phyloP scores from a whole-genome alignment of 352 stramenopile genomes.

The Phytophthora colocasiae region DNA sequence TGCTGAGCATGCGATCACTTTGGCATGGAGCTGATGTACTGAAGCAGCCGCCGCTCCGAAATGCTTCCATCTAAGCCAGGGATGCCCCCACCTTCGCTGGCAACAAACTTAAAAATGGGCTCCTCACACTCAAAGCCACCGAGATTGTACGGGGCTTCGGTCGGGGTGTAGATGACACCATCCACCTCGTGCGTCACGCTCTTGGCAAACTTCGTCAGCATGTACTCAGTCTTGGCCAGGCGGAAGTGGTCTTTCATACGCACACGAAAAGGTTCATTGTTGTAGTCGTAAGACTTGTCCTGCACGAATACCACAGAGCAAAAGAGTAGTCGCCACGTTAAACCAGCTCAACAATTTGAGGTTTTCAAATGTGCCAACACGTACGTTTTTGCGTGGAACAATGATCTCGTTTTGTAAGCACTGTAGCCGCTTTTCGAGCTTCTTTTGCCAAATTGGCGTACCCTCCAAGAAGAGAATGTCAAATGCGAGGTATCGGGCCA shows the following conservation, averaged over 20 bases:
- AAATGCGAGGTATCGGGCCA: conserved; percentile 81
- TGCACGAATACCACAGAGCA: conserved; percentile 20
- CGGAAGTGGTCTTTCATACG: conserved; percentile 92
- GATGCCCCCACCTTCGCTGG: conserved; percentile 83
- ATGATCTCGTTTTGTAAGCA: conserved; percentile 92
- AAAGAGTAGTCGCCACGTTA: conserved; percentile 4
- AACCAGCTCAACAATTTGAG: background rate
- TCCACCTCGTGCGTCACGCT: conserved; percentile 89
- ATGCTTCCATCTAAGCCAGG: conserved; percentile 86
- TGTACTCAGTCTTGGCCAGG: conserved; percentile 85
- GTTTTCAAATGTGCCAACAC: conserved; percentile 11
- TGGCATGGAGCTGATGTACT: conserved; percentile 83
- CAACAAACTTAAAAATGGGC: conserved; percentile 91
- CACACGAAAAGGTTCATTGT: conserved; percentile 85
- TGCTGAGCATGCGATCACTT: conserved; percentile 42
- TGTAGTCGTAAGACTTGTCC: conserved; percentile 82
- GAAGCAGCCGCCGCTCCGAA: conserved; percentile 74
- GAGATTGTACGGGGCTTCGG: conserved; percentile 85
- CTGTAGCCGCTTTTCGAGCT: conserved; percentile 87
- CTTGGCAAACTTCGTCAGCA: conserved; percentile 88
- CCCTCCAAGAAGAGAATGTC: conserved; percentile 87
- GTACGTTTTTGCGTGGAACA: conserved; percentile 83
- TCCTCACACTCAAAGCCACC: conserved; percentile 86
- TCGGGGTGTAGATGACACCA: conserved; percentile 88
- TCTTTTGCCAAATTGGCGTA: conserved; percentile 85